Conservation (phyloP, 2,329 filamentous ascomycete species). For the Alternaria conjuncta region DNA sequence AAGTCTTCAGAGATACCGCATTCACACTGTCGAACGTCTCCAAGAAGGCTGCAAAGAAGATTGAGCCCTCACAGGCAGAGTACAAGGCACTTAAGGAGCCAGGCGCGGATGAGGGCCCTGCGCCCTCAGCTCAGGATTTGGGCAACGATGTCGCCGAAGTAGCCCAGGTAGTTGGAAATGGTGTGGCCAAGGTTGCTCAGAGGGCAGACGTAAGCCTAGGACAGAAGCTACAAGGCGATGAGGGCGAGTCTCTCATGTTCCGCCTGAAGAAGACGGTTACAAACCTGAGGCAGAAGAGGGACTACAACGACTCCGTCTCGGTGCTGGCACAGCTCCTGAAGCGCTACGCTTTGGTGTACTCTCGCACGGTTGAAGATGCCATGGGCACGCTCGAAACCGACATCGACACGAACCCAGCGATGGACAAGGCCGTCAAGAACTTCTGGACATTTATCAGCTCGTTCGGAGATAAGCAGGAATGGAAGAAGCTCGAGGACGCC, state of each 20-base stretch:
- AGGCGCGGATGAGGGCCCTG: conserved; percentile 56
- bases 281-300: conserved; percentile 75
- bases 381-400: conserved; percentile 72
- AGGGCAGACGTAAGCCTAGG: conserved; percentile 73
- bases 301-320: conserved; percentile 87
- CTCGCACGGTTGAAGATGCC: conserved; percentile 72
- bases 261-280: conserved; percentile 78
- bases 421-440: conserved; percentile 77
- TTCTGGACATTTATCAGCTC: conserved; percentile 82
- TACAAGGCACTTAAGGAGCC: conserved; percentile 61
- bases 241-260: conserved; percentile 74
- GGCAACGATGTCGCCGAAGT: conserved; percentile 55
- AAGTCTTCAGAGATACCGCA: conserved; percentile 87
- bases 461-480: conserved; percentile 76
- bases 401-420: conserved; percentile 73
- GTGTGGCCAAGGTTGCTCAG: conserved; percentile 55
- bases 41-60: conserved; percentile 72
- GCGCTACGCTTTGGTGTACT: conserved; percentile 79
- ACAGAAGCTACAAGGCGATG: conserved; percentile 74
- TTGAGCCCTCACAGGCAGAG: conserved; percentile 72
- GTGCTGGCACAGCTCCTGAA: conserved; percentile 77
- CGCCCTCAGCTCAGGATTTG: conserved; percentile 68
- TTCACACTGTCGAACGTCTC: conserved; percentile 79
- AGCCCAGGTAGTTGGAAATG: conserved; percentile 54
- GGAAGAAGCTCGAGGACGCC: conserved; percentile 74